Evolutionary conservation across 2,329 filamentous ascomycete genomes (phyloP), one percentile per base, ranked within the genome.

Genomic region (Ascocoryne sarcoides): DNA sequence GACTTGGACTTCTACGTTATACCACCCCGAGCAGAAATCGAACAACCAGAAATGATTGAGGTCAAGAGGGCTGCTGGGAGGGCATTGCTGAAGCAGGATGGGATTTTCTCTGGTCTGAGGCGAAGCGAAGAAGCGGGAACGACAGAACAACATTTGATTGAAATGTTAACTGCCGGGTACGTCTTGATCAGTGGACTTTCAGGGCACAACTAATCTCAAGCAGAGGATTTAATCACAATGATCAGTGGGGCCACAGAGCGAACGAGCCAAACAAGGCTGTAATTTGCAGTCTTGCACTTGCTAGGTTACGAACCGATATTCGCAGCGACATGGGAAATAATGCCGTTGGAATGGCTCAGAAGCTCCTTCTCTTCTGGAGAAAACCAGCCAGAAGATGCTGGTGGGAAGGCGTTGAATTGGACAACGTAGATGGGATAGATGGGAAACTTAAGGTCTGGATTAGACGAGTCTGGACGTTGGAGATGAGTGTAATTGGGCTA

Each of bases 391-490:
- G 92, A 46, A 76, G 92, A 61, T 98, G 92, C 70, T 98, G 92
- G 92, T 98, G 92, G 92, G 92, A 98, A 62, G 92, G 92, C 17
- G 84, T 98, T 28, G 89, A 96, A 62, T 71, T 98, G 32, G 78
- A 92, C 14, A 73, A 85, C 50, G 84, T 98, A 10, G 87, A 93
- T 37, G 92, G 92, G 10, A 83, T 96, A 5, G 79, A 94, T 37
- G 90, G 89, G 38, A 86, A 82, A 61, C 72, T 98, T 52, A 98
- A 98, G 66, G 88, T 98, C 43, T 98, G 92, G 92, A 96, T 98
- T 61, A 75, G 92, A 58, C 77, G 92, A 56, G 92, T 98, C 44
- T 98, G 92, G 92, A 98, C 92, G 44, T 73, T 98, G 44, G 92
- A 98, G 71, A 98, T 98, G 86, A 92, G 85, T 60, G 86, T 92